phyloP scores from a whole-genome alignment of 352 stramenopile genomes.

The Globisporangium parvum region DNA sequence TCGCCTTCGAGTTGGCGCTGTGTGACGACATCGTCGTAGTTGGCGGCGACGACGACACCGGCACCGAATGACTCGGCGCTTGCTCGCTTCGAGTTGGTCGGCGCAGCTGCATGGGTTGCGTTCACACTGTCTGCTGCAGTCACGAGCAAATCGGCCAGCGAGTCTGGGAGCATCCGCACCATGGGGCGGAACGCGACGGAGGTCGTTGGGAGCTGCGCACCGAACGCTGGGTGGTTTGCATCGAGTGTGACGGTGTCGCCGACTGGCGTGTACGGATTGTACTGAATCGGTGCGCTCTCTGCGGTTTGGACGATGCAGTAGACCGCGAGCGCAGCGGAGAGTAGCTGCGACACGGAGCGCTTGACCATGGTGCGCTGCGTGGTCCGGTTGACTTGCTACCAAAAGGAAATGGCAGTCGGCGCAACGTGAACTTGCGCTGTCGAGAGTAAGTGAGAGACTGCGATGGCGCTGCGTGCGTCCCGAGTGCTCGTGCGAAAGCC shows the following conservation, averaged over 20 bases:
- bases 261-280: constrained; percentile 9
- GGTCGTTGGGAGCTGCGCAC: not conserved
- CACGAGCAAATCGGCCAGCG: constrained; percentile 7
- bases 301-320: not conserved
- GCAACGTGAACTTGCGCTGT: not conserved
- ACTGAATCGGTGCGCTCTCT: constrained; percentile 3
- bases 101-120: not conserved
- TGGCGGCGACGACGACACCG: constrained; percentile 2
- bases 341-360: not conserved
- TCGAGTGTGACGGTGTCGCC: constrained; percentile 9
- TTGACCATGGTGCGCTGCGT: not conserved
- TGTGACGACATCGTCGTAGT: constrained; percentile 4
- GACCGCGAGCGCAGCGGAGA: constrained; percentile 2
- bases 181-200: constrained; percentile 8
- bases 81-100: not conserved
- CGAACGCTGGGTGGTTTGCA: constrained; percentile 7
- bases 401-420: not conserved
- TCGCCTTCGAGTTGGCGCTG: constrained; percentile 3
- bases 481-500: too few species aligned
- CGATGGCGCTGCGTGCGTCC: too few species aligned
- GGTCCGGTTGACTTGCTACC: not conserved
- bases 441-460: not conserved
- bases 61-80: not conserved
- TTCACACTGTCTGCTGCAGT: not conserved
- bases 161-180: constrained; percentile 9